Base-by-base conservation (phyloP, 805 yeast species). In the Saccharomycopsis sp. region DNA sequence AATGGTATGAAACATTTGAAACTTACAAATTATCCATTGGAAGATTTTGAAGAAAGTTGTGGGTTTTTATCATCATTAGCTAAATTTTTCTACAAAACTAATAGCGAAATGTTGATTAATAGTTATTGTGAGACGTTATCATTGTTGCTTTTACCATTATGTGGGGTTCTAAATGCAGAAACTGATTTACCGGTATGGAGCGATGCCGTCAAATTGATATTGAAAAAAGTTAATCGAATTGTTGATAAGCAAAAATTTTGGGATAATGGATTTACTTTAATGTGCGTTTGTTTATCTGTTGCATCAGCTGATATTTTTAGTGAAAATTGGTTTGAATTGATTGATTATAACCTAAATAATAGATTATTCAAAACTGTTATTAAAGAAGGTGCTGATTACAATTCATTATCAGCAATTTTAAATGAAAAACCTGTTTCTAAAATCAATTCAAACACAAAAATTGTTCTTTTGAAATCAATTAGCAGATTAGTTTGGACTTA, bases 171-270 rank as follows among this genome's bases (percentile, higher is more conserved):
- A 26, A 86, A 96, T 0, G 97, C 96, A 0, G 99, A 93, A 59
- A 89, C 87, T 0, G 90, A 93, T 56, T 95, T 90, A 59, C 98
- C 98, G 2, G 78, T 83, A 1, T 93, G 98, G 99, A 79, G 81
- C 0, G 85, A 79, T 33, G 93, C 96, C 0, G 75, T 87, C 43
- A 73, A 74, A 19, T 64, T 69, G 16, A 76, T 90, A 11, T 79
- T 74, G 59, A 61, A 68, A 13, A 45, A 73, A 65, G 40, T 69
- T 72, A 65, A 71, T 23, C 5, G 34, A 5, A 40, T 49, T 17
- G 43, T 49, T 24, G 50, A 49, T 22, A 71, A 61, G 47, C 71
- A 53, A 19, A 72, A 68, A 53, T 71, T 66, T 45, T 87, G 96
- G 95, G 71, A 76, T 6, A 68, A 75, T 42, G 75, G 85, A 4